Evolutionary conservation across 306 rosid species (phyloP).

Genomic region (Fragaria ananassa): DNA sequence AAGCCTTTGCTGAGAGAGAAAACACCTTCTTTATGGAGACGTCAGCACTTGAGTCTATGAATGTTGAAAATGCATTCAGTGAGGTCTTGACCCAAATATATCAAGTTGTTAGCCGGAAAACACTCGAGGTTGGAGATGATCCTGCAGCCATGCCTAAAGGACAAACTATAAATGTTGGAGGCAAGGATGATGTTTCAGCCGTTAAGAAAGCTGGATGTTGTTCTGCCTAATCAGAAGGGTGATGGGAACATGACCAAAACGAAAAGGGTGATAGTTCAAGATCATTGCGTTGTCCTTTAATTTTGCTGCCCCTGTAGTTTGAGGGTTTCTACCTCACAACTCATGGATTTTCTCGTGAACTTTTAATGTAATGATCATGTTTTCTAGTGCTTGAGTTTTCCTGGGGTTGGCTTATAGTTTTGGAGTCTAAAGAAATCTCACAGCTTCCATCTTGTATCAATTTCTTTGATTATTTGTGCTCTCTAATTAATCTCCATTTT

Average conservation of each 20-base stretch:
- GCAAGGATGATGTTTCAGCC: slow-evolving; percentile 59
- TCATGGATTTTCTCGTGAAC: background rate
- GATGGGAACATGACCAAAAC: background rate
- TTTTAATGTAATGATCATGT: background rate
- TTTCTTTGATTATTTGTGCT: background rate
- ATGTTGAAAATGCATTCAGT: slow-evolving; percentile 55
- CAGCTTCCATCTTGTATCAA: slow-evolving; percentile 3
- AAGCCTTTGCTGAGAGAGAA: slow-evolving; percentile 51
- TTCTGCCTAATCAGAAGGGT: slow-evolving; percentile 33
- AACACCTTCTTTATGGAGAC: slow-evolving; percentile 54
- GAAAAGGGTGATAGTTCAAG: background rate
- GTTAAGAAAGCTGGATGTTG: slow-evolving; percentile 52
- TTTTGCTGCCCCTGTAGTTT: slow-evolving; percentile 3
- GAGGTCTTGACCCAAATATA: slow-evolving; percentile 51
- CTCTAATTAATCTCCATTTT: background rate
- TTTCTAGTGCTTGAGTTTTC: background rate
- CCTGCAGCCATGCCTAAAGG: slow-evolving; percentile 50
- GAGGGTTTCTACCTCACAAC: background rate
- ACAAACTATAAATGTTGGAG: slow-evolving; percentile 46
- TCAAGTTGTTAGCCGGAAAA: slow-evolving; percentile 48
- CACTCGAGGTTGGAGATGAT: slow-evolving; percentile 50
- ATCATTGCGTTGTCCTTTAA: background rate
- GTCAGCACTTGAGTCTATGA: slow-evolving; percentile 55
- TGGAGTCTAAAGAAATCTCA: slow-evolving; percentile 8
- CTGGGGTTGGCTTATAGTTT: slow-evolving; percentile 15